Base-by-base conservation (phyloP, 805 yeast species). In the Kurtzmaniella cleridarum region DNA sequence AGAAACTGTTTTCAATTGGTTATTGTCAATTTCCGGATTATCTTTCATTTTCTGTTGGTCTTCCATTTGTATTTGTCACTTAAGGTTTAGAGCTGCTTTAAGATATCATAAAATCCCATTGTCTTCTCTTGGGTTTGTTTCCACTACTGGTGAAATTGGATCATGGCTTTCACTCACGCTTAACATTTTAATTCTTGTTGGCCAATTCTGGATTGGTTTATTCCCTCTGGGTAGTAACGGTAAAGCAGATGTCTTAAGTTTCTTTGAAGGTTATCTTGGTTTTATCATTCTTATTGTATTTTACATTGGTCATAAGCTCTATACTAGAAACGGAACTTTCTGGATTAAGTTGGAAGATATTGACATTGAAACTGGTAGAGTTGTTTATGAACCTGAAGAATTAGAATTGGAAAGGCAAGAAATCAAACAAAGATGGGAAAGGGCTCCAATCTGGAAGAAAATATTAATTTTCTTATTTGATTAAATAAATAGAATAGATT, bases 291-390 rank as follows among this genome's bases (percentile, higher is more conserved):
- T 68, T 33, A 13, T 60, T 28, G 64, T 52, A 13, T 68, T 65
- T 53, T 77, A 71, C 54, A 11, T 73, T 31, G 64, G 59, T 16
- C 76, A 71, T 58, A 76, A 74, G 60, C 10, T 70, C 17, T 70
- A 57, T 52, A 52, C 51, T 26, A 24, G 14, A 14, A n/a, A 31
- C 14, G 13, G 32, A 24, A 57, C 60, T 36, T 58, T 45, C 13
- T 47, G 53, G 48, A 57, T 73, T 41, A 60, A 54, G 23, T 66
- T 72, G 28, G 47, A 53, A 18, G 73, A 74, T 20, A 61, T 77
- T 54, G 83, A 78, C 45, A 62, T 78, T 32, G 76, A 72, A 45
- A 64, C 74, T 20, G 82, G 83, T 36, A 66, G 78, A 59, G 70
- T 76, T 41, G 75, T 69, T 27, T 47, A 64, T 20, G 79, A 77